Evolutionary conservation across 148 eudicot genomes (phyloP), one percentile per base, ranked within the genome.

Genomic region (Silene uniflora): DNA sequence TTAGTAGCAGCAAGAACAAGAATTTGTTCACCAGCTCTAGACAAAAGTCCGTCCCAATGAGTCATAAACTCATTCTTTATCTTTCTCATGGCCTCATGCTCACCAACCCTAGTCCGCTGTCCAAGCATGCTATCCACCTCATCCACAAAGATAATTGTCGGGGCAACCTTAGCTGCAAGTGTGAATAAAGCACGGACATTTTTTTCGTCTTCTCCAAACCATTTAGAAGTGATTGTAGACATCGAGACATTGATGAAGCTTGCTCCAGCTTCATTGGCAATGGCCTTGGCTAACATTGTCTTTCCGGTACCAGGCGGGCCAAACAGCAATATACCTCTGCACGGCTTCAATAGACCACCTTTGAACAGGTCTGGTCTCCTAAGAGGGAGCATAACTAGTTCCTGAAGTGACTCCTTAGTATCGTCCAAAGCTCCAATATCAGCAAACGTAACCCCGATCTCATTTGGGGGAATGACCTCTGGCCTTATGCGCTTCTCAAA

Each of bases 121-220:
- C 98, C 98, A 62, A 93, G 91, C 98, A 93, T 91, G 75, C 98
- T 91, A 75, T 93, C 98, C 17, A 93, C 98, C 88, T 93, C 98
- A 82, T 93, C 98, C 27, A 93, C 89, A 74, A 93, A 93, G 46
- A 93, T 83, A 67, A 93, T 93, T 0, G 96, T 93, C 0, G 98
- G 98, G 62, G 98, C 84, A 67, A 91, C 93, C 78, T 93, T 93
- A 10, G 98, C 98, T 13, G 98, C 98, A 46, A 93, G 98, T 0
- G 98, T 80, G 89, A 93, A 93, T 71, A 93, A 83, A 18, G 98
- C 96, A 18, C 98, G 85, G 12, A 93, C 98, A 29, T 93, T 93
- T 90, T 93, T 93, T 44, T 93, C 98, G 80, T 93, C 98, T 80
- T 93, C 98, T 58, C 98, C 98, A 74, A 93, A 93, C 98, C 98